Conservation (phyloP, 75 land plant species). For the Pseudotsuga menziesii region DNA sequence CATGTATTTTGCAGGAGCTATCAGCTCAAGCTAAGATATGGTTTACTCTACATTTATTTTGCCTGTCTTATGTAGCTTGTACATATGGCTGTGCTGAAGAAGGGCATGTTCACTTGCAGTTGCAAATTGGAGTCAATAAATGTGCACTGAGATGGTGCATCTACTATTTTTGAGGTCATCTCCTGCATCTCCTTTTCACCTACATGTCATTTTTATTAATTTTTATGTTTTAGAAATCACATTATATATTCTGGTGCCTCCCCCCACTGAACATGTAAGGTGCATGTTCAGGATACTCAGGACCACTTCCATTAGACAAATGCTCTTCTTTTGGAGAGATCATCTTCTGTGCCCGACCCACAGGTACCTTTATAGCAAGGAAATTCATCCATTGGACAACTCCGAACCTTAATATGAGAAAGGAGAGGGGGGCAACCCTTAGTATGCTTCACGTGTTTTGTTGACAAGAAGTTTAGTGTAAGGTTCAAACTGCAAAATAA, state of each 20-base stretch:
- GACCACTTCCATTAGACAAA: background rate
- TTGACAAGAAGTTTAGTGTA: conserved; percentile 83
- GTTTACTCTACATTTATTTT: background rate
- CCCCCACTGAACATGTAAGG: too few relatives aligned
- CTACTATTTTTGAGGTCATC: too few relatives aligned
- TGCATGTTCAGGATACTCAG: too few relatives aligned
- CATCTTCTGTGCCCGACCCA: conserved; percentile 3
- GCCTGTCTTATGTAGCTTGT: background rate
- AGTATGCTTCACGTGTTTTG: conserved; percentile 44
- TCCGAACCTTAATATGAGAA: conserved; percentile 52
- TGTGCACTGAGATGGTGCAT: too few relatives aligned
- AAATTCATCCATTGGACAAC: conserved; percentile 65
- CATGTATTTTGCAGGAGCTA: background rate
- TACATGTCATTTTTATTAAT: background rate
- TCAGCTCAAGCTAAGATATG: background rate
- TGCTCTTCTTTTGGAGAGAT: background rate
- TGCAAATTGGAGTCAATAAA: background rate
- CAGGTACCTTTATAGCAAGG: conserved; percentile 49
- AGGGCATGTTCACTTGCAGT: background rate
- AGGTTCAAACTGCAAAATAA: conserved; percentile 55
- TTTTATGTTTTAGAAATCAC: background rate
- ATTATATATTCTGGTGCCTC: too few relatives aligned
- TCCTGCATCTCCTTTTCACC: background rate
- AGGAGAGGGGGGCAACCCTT: conserved; percentile 74
- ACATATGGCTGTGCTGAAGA: background rate